Base-by-base conservation (phyloP, 352 stramenopile species). In the Thalassiosira delicatula region DNA sequence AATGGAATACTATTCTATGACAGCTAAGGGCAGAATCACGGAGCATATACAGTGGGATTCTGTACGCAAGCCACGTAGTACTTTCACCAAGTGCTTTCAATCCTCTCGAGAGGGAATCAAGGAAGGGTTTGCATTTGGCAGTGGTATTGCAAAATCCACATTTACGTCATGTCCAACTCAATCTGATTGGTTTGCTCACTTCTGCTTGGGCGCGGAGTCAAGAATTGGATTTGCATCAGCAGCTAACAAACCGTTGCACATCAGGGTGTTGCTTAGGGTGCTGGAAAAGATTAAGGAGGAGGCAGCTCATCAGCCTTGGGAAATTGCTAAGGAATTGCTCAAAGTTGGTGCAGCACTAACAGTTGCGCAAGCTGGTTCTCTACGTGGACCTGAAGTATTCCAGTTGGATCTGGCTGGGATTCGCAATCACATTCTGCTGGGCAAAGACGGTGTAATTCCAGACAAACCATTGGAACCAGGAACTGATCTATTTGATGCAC, bases 81-180 rank as follows among this genome's bases (percentile, higher is more conserved):
- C 42, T 3, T 70, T n/a, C 23, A 60, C 40, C 5, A 57, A 21
- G 2, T 9, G 8, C 25, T 70, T 37, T 37, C 27, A 60, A 2
- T 57, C 62, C 3, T 59, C 40, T 1, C 62, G 25, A 7, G 14
- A 2, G 7, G 62, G 62, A 17, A 21, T 69, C 0, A 8, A 17
- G 19, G 71, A 79, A 59, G 46, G 60, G 1, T 37, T 61, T 4
- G 54, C 71, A 9, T 68, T 72, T 40, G 12, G 56, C n/a, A 2
- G 23, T 4, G 33, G 23, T 4, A 32, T 8, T 1, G 37, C 14
- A 14, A 14, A 7, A 46, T 46, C 37, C 7, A 46, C 37, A 46
- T 21, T 67, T 3, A 65, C 71, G 0, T 51, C 71, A 1, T 79
- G 60, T 29, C 71, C 71, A 1, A 33, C 71, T 25, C 60, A 79